Evolutionary conservation across 352 stramenopile species (phyloP).

Genomic region (Pythium dissotocum): DNA sequence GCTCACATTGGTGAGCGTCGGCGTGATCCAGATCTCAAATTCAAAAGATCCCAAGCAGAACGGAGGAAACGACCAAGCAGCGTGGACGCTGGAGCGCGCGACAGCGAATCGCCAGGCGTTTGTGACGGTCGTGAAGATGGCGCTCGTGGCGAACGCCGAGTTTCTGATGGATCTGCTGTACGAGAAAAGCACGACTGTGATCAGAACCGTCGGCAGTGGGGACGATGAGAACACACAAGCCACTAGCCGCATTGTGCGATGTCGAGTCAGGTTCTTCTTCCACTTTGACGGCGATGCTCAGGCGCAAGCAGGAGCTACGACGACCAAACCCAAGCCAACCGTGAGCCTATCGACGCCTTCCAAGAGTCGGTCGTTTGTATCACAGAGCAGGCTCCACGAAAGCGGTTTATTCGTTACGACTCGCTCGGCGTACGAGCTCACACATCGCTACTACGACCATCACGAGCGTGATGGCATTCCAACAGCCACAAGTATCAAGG

Average conservation of each 20-base stretch:
- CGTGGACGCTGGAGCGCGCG: conserved; percentile 33
- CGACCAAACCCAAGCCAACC: neutral
- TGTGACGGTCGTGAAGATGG: conserved; percentile 45
- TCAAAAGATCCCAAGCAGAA: conserved; percentile 18
- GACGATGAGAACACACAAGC: neutral
- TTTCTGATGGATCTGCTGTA: conserved; percentile 31
- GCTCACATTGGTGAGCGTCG: conserved; percentile 12
- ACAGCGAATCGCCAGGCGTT: conserved; percentile 40
- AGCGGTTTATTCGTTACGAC: neutral
- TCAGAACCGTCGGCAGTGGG: neutral
- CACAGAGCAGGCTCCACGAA: neutral
- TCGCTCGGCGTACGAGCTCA: neutral
- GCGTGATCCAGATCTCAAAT: conserved; percentile 14
- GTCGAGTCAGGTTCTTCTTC: conserved; percentile 41
- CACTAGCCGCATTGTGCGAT: neutral
- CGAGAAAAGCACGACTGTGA: neutral
- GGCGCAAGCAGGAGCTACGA: neutral
- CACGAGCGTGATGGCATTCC: neutral
- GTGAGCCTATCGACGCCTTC: neutral
- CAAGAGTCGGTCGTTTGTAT: neutral
- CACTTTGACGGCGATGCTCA: conserved; percentile 32
- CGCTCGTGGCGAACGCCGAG: conserved; percentile 34
- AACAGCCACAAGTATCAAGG: neutral
- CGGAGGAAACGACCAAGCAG: neutral
- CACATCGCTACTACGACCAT: neutral